Evolutionary conservation across 768 basidiomycete genomes (phyloP), one percentile per base, ranked within the genome.

Genomic region (Mycena epipterygia): DNA sequence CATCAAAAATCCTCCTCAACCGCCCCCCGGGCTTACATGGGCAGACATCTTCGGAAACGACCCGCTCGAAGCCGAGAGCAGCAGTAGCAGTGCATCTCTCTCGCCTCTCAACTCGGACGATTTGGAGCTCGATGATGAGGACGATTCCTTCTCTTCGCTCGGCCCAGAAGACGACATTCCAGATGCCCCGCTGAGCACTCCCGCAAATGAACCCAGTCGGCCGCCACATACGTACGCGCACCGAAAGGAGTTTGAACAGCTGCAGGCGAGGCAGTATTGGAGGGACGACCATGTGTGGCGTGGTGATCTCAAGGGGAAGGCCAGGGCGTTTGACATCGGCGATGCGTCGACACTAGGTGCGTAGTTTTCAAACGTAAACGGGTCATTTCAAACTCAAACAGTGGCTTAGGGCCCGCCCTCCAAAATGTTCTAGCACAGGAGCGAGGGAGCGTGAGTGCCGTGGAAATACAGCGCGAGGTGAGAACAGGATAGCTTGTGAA

Each of bases 21-120:
- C 80, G 1, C 78, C 83, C 9, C 78, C 83, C 4, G 74, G 83
- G 1, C 79, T 94, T 9, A 93, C 92, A 4, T 96, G 95, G 95
- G 84, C 86, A 68, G 86, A 89, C n/a, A 95, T 96, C 58, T 85
- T 95, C 19, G 87, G 87, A 1, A 94, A 94, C 74, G 94, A 95
- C 65, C 93, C 94, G 5, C 93, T 94, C 70, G 92, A 95, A 79
- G 95, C 93, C 77, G 84, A 86, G 51, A 88, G 87, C 42, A 85
- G 82, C 69, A 89, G 88, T 73, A 93, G 88, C 76, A 88, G 90
- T 1, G 89, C 91, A 0, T 92, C 91, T 0, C 84, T 93, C 41
- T 93, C 92, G 0, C 89, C 92, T 11, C 84, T 90, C 70, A 85
- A 84, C 74, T 89, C 89, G 3, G 89, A 88, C 53, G 88, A 87